Evolutionary conservation across 441 rosid species (phyloP), one percentile per base, ranked within the genome.

Genomic region (Raphanus hybrid): DNA sequence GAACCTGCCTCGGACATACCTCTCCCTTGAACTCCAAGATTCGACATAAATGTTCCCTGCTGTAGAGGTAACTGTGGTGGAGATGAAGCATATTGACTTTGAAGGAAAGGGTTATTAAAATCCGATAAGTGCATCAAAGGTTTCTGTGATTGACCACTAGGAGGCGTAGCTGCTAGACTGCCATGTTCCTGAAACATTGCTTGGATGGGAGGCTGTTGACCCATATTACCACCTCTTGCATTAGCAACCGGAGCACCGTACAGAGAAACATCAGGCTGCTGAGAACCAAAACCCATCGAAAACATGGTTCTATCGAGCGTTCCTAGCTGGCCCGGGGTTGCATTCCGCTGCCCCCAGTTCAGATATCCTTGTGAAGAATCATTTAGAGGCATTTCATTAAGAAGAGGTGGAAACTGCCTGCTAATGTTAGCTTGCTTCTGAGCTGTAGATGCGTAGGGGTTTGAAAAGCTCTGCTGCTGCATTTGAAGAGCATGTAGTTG

Each of bases 401-500:
- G 74, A 6, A 79, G 78, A 62, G 82, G 74, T 32, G 84, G 72
- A 39, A 81, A 76, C 76, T 82, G 84, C 68, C 78, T 81, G 20
- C 73, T 81, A 6, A 63, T 78, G 41, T 50, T 72, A 72, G 78
- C 74, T 63, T 81, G 82, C 78, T 79, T 83, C 65, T 74, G 68
- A 29, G 77, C 54, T 37, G 82, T 70, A 43, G 85, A 79, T 1
- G 68, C 6, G 65, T 71, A 75, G 37, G 81, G 86, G 80, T 78
- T 85, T 14, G 82, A n/a, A 16, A 86, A 69, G 66, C 76, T 87
- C 62, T 85, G 86, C 70, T 86, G 87, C 76, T 83, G 91, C 70
- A 83, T 85, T 73, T 86, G 92, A 82, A 86, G 73, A 77, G 84
- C 89, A 66, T 88, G 90, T 80, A 87, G 75, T 79, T 86, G 85